Base-by-base conservation (phyloP, 371 early-diverging fungal species). In the Rhizomucor miehei region DNA sequence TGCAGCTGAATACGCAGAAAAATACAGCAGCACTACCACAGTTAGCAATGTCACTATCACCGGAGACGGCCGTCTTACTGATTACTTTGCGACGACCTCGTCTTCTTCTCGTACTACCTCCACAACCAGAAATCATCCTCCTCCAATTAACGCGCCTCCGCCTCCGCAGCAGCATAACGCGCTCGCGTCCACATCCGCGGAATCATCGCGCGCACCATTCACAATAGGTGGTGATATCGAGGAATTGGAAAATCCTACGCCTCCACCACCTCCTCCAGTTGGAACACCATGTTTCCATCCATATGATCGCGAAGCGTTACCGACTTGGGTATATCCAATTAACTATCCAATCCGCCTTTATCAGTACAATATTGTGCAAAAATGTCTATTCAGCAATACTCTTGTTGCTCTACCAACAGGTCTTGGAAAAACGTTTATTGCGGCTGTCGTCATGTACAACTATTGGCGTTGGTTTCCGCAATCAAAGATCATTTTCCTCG, bases 341-440 rank as follows among this genome's bases (percentile, higher is more conserved):
- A 93, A 92, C 61, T 82, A 84, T 16, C 81, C 90, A 0, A 64
- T 85, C 1, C 87, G 98, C 25, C 88, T 85, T 24, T 97, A 97
- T 62, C 97, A 97, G 55, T 88, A 81, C 67, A 90, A 90, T 54
- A 93, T 95, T 35, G 87, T 93, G 17, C 79, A 84, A 36, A 81
- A 79, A 4, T 86, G 91, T 2, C 65, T 97, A 25, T 87, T 87
- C 51, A 66, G 78, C 43, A 97, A 97, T 66, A 94, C 94, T 2
- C 70, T 97, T 19, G 95, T 95, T 0, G 88, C 92, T 3, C 76
- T 97, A 17, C 92, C 92, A 0, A 92, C 93, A 0, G 92, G 98
- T 38, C 77, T 96, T 46, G 98, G 98, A 25, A 97, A 97, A 65
- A 97, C 98, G 0, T 89, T 95, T 59, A 93, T 97, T 61, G 98